A percentile compares a stretch with the other conserved stretches of the same genome.
phyloP scores from a whole-genome alignment of 1,284 basidiomycete genomes.

The Erythrobasidium hasegawianum region DNA sequence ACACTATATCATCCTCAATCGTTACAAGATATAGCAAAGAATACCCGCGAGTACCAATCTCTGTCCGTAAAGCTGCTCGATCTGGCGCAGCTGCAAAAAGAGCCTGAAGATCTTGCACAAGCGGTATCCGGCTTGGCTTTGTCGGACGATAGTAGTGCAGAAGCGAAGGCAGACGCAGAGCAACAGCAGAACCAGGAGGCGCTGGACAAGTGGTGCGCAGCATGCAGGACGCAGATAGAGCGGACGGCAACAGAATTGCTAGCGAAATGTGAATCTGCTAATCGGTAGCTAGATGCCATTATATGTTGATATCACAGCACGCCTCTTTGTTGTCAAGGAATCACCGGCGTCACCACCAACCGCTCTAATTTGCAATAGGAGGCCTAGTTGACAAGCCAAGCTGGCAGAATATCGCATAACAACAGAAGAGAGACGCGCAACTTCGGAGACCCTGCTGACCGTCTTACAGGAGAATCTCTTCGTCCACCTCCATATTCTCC shows the following conservation, averaged over 20 bases:
- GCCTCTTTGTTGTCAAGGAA: not conserved
- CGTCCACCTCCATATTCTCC: slow-evolving; percentile 35
- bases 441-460: not conserved
- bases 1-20: slow-evolving; percentile 19
- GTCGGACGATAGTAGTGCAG: too few species aligned
- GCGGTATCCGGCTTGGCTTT: too few species aligned
- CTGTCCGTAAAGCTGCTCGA: not conserved
- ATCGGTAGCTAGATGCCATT: not conserved
- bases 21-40: not conserved
- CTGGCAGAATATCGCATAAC: not conserved
- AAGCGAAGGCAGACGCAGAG: not conserved
- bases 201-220: not conserved
- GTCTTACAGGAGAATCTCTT: slow-evolving; percentile 40
- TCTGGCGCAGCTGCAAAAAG: not conserved
- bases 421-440: not conserved
- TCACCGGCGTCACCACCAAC: not conserved
- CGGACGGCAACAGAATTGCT: not conserved
- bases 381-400: not conserved
- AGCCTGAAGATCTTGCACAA: too few species aligned
- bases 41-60: not conserved
- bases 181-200: not conserved
- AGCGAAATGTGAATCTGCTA: not conserved
- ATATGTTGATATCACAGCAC: not conserved
- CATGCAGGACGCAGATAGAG: not conserved
- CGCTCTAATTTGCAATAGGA: not conserved